Conservation (phyloP, 2,329 filamentous ascomycete species). For the Tolypocladium endophyticum region DNA sequence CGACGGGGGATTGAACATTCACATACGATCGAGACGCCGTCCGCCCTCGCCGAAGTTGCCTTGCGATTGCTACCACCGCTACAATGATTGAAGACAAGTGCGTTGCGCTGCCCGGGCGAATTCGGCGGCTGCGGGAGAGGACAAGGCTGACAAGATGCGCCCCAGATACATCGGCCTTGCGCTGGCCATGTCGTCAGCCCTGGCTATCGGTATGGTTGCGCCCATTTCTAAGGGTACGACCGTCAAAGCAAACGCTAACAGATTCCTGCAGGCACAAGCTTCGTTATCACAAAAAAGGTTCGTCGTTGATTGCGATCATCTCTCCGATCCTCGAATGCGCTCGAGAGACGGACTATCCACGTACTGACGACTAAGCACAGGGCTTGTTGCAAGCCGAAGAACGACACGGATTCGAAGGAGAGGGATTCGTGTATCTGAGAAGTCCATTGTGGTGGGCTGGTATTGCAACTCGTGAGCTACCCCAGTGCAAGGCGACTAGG, state of each 20-base stretch:
- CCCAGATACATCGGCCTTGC: constrained; percentile 65
- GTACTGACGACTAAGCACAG: constrained; percentile 27
- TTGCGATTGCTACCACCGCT: constrained; percentile 5
- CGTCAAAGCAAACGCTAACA: constrained; percentile 9
- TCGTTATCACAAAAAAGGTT: constrained; percentile 98
- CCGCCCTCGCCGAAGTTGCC: constrained; percentile 8
- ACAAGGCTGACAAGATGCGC: constrained; percentile 7
- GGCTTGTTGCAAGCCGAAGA: constrained; percentile 86
- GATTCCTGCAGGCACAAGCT: constrained; percentile 64
- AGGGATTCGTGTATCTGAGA: constrained; percentile 86
- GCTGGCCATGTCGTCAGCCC: constrained; percentile 62
- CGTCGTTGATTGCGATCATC: constrained; percentile 7
- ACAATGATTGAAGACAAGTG: constrained; percentile 30
- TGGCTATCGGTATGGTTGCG: constrained; percentile 58
- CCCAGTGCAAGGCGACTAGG: neutral
- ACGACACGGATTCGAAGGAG: constrained; percentile 90
- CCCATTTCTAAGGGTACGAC: neutral
- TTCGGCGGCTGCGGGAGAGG: neutral
- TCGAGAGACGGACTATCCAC: neutral
- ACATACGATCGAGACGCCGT: constrained; percentile 4
- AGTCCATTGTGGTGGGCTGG: constrained; percentile 98
- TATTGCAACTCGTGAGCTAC: constrained; percentile 67
- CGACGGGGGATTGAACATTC: neutral
- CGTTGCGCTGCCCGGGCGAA: constrained; percentile 7
- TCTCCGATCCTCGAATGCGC: neutral